Evolutionary conservation across 352 stramenopile species (phyloP).

Genomic region (Pythium apleroticum): DNA sequence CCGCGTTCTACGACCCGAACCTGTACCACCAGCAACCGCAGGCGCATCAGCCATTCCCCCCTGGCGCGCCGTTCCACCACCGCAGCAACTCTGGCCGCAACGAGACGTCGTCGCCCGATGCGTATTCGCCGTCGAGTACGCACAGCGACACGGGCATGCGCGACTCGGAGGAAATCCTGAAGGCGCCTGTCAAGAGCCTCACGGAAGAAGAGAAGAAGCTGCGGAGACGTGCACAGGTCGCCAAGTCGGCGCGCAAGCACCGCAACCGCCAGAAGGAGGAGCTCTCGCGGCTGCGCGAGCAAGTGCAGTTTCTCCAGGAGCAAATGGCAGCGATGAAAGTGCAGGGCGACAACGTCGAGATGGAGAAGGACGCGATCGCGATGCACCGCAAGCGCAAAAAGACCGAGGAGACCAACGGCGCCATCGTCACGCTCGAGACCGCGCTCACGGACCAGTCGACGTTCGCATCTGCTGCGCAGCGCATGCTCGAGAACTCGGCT

Average conservation of each 20-base stretch:
- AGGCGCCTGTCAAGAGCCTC: constrained; percentile 75
- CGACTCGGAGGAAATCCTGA: constrained; percentile 80
- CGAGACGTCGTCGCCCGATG: constrained; percentile 8
- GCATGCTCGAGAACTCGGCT: constrained; percentile 27
- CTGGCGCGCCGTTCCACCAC: background rate
- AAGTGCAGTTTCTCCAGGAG: constrained; percentile 75
- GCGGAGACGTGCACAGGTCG: constrained; percentile 71
- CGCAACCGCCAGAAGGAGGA: constrained; percentile 83
- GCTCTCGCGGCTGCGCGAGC: constrained; percentile 61
- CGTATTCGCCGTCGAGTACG: constrained; percentile 44
- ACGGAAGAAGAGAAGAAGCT: constrained; percentile 86
- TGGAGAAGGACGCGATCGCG: constrained; percentile 57
- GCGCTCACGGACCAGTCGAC: constrained; percentile 32
- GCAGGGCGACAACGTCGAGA: constrained; percentile 22
- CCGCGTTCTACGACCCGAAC: constrained; percentile 25
- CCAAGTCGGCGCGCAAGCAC: constrained; percentile 81
- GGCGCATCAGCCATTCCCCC: constrained; percentile 3
- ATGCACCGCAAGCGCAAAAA: constrained; percentile 78
- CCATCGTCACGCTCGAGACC: constrained; percentile 19
- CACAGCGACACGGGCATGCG: constrained; percentile 38
- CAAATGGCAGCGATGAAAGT: constrained; percentile 72
- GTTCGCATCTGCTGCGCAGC: constrained; percentile 26
- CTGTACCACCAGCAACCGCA: constrained; percentile 24
- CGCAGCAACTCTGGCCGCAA: constrained; percentile 15
- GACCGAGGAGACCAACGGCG: constrained; percentile 39